A percentile compares a stretch with the other conserved stretches of the same genome.
Conservation (phyloP, 352 stramenopile species). For the Globisporangium cederbergense region DNA sequence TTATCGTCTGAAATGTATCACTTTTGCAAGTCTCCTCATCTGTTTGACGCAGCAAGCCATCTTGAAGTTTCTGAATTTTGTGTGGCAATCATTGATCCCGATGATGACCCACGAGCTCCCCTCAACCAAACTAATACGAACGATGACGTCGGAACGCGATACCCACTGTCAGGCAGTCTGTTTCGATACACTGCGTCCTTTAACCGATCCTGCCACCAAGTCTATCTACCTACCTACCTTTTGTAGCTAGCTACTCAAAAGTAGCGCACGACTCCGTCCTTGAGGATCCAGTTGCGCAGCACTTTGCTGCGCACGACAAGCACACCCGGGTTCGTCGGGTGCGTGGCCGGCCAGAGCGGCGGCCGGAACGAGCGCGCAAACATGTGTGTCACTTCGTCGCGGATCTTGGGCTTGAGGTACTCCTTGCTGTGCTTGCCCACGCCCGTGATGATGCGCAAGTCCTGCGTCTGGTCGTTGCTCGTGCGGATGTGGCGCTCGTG, state of each 20-base stretch:
- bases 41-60: not conserved
- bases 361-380: constrained; percentile 47
- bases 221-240: not conserved
- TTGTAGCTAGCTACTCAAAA: not conserved
- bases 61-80: not conserved
- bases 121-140: too few species aligned
- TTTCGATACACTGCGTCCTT: too few species aligned
- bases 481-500: constrained; percentile 22
- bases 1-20: too few species aligned
- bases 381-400: constrained; percentile 46
- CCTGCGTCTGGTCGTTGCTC: constrained; percentile 28
- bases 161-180: too few species aligned
- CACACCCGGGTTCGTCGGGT: constrained; percentile 59
- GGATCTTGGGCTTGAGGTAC: constrained; percentile 60
- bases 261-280: constrained; percentile 24
- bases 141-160: too few species aligned
- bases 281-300: constrained; percentile 54
- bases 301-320: constrained; percentile 47
- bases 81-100: not conserved
- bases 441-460: constrained; percentile 74
- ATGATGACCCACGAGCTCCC: not conserved
- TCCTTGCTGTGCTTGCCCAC: constrained; percentile 56
- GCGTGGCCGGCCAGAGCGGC: constrained; percentile 40
- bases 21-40: too few species aligned
- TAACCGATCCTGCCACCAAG: not conserved